Base-by-base conservation (phyloP, 1,284 basidiomycete species). In the Flammula alnicola region DNA sequence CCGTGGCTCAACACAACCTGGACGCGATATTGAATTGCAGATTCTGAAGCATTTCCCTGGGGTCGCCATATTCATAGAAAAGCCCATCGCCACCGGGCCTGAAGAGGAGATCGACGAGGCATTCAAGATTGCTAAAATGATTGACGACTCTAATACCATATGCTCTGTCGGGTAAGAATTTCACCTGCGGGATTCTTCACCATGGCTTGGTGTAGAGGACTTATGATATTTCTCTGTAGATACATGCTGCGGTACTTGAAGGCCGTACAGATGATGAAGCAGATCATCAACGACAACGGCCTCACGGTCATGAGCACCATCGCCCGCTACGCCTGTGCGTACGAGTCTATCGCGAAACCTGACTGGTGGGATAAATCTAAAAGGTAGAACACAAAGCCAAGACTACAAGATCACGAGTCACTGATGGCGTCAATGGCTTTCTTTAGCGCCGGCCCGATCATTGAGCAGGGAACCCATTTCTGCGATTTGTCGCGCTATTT, bases 321-420 rank as follows among this genome's bases (percentile, higher is more conserved):
- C 60, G 95, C 95, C 7, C 90, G 95, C 56, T 98, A 98, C 73
- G 93, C 94, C 30, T 92, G 90, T 68, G 95, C 96, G 17, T 98
- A 97, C 66, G 85, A 93, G 70, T 77, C 84, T 17, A 95, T 96
- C 58, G 85, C 85, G 40, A 97, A 97, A 74, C 85, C 84, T 4
- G 92, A 95, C 61, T 97, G 97, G 96, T 99, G 97, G 97, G 89
- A 96, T 80, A 98, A 98, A 75, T 83, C 88, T 19, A 91, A 83
- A 74, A 89, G 88, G 83, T 86, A 36, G 45, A 50, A 22, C 12
- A n/a, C 23, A 22, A 16, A 5, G 16, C 14, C n/a, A n/a, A n/a
- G n/a, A n/a, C n/a, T n/a, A n/a, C n/a, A n/a, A n/a, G n/a, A n/a
- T n/a, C n/a, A n/a, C n/a, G n/a, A n/a, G n/a, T n/a, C n/a, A 10